Percentiles rank a stretch among this genome's conserved stretches.
Conservation (phyloP, 2,329 filamentous ascomycete genomes). For the Sporothrix brasiliensis region DNA sequence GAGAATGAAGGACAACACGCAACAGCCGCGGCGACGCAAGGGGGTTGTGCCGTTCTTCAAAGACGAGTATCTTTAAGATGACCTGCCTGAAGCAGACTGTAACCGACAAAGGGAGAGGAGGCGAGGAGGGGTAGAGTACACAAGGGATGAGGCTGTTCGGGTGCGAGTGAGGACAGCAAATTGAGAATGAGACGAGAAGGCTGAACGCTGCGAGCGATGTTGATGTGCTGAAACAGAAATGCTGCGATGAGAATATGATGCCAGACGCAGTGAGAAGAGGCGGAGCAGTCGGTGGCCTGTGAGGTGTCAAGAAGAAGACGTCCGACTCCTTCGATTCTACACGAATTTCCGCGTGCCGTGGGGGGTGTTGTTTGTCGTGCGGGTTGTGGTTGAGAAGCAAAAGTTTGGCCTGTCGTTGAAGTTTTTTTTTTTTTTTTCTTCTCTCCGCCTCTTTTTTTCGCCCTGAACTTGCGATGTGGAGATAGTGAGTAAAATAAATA, state of each 20-base stretch:
- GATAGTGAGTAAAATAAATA: conserved; percentile 1
- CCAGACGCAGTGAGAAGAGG: conserved; percentile 4
- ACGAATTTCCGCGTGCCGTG: conserved; percentile 5
- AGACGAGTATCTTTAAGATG: background rate
- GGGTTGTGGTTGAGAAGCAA: background rate
- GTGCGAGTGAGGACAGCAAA: background rate
- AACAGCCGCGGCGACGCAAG: conserved; percentile 11
- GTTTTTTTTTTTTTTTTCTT: conserved; percentile 25
- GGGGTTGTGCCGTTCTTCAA: conserved; percentile 4
- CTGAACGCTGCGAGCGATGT: background rate
- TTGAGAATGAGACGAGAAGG: background rate
- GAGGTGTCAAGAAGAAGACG: background rate
- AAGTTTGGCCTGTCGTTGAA: conserved; percentile 20
- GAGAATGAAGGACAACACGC: background rate
- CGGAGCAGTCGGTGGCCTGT: background rate
- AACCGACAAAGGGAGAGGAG: background rate
- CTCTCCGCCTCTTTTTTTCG: background rate
- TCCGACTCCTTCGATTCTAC: background rate
- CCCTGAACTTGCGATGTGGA: conserved; percentile 20
- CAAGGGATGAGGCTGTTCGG: conserved; percentile 18
- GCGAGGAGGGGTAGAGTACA: background rate
- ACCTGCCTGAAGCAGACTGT: conserved; percentile 1
- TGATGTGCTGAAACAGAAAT: background rate
- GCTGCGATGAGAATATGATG: background rate
- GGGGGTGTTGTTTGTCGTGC: background rate